These are phyloP conservation scores for Lentinus brumalis DNA, from an alignment of 768 basidiomycete genomes.

Conservation along the genomic window DNA sequence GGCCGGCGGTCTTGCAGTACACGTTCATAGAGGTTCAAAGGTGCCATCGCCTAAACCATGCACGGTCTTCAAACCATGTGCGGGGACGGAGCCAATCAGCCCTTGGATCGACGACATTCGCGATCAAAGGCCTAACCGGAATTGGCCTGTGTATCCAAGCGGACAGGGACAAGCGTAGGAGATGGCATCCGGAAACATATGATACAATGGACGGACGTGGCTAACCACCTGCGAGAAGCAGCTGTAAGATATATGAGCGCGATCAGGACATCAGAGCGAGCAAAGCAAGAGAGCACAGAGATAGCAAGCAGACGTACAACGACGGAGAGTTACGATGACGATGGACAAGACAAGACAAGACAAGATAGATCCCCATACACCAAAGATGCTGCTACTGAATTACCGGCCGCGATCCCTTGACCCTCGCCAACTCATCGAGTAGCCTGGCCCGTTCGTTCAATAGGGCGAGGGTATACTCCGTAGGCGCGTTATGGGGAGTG, in stretches of 20 bases:
- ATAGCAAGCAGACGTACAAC: too few relatives aligned
- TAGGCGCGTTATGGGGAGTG: conserved; percentile 40
- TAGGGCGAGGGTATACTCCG: conserved; percentile 50
- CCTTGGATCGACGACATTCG: neutral
- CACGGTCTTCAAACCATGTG: too few relatives aligned
- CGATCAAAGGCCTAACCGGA: neutral
- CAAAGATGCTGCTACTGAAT: neutral
- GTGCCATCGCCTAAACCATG: too few relatives aligned
- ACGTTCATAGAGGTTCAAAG: too few relatives aligned
- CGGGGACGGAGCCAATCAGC: neutral
- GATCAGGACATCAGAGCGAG: too few relatives aligned
- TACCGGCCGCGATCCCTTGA: conserved; percentile 32
- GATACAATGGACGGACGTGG: neutral
- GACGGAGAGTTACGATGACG: neutral
- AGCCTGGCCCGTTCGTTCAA: conserved; percentile 60
- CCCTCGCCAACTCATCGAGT: conserved; percentile 52
- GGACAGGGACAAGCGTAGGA: neutral
- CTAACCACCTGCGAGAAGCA: too few relatives aligned
- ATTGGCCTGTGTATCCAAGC: neutral
- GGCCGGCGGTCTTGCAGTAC: too few relatives aligned
- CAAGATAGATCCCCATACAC: too few relatives aligned
- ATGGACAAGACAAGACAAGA: neutral
- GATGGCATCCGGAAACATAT: neutral
- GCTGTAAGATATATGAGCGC: too few relatives aligned
- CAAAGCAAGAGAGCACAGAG: too few relatives aligned